Conservation (phyloP, 805 yeast genomes). For the Pichia paraexigua region DNA sequence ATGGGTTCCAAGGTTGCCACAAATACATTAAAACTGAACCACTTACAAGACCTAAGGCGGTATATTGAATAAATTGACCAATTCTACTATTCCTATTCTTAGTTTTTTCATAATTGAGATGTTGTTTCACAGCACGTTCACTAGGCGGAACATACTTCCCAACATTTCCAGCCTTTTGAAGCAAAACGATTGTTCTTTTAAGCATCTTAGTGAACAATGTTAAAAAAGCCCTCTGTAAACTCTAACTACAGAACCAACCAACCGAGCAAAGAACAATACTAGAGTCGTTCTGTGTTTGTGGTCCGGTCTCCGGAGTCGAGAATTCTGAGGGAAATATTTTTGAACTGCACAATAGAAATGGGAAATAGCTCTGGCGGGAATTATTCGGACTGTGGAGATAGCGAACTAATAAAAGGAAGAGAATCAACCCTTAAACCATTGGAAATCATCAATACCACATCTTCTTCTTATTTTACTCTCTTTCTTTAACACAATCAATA, state of each 20-base stretch:
- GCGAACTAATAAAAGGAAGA: no score
- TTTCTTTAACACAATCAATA: neutral
- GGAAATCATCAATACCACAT: no score
- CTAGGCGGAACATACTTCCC: slow-evolving; percentile 11
- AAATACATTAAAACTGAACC: slow-evolving; percentile 18
- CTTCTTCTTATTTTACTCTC: no score
- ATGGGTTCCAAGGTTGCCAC: slow-evolving; percentile 32
- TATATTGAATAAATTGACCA: slow-evolving; percentile 11
- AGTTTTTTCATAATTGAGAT: slow-evolving; percentile 4
- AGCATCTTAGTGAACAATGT: neutral
- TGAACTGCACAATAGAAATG: no score
- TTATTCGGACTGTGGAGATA: no score
- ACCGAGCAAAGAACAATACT: no score
- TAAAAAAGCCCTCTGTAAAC: neutral
- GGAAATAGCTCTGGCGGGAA: no score
- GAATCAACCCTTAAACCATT: no score
- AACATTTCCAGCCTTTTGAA: neutral
- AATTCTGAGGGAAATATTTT: no score
- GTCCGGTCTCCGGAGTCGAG: no score
- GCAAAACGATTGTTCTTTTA: neutral
- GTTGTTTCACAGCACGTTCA: slow-evolving; percentile 6
- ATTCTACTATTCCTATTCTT: slow-evolving; percentile 12
- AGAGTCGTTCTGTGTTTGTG: no score
- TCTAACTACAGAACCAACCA: no score
- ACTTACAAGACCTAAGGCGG: slow-evolving; percentile 14